A percentile compares a stretch with the other conserved stretches of the same genome.
These are phyloP conservation scores for Excoecaria agallocha DNA, from an alignment of 345 rosid genomes.

Conservation along the genomic window DNA sequence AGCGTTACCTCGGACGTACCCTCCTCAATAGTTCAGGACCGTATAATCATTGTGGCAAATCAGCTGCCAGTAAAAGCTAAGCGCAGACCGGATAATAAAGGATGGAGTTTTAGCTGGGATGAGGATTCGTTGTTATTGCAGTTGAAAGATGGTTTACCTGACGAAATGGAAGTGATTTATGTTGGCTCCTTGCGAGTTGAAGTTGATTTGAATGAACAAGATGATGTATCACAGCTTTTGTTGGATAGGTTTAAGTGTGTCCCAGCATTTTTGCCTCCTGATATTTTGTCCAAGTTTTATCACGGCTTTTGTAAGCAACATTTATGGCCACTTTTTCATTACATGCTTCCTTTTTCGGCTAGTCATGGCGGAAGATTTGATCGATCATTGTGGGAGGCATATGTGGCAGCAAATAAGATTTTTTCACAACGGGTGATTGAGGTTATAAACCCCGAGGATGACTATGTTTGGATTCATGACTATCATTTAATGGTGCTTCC, in stretches of 20 bases:
- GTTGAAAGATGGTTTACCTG: conserved; percentile 72
- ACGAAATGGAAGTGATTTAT: conserved; percentile 72
- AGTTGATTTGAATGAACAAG: conserved; percentile 59
- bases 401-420: conserved; percentile 70
- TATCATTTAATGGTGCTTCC: conserved; percentile 84
- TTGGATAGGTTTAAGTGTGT: conserved; percentile 74
- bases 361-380: conserved; percentile 69
- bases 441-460: conserved; percentile 74
- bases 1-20: conserved; percentile 65
- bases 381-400: conserved; percentile 73
- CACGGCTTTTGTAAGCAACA: conserved; percentile 81
- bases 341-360: conserved; percentile 69
- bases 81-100: conserved; percentile 70
- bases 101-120: conserved; percentile 81
- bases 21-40: conserved; percentile 56
- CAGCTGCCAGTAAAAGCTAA: conserved; percentile 72
- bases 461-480: conserved; percentile 75
- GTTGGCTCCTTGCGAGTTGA: conserved; percentile 62
- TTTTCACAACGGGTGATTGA: conserved; percentile 71
- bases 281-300: conserved; percentile 58
- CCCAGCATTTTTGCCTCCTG: conserved; percentile 67
- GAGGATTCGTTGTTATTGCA: conserved; percentile 62
- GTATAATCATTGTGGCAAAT: conserved; percentile 68
- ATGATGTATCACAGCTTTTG: conserved; percentile 66
- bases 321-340: conserved; percentile 78